Evolutionary conservation across 2,329 filamentous ascomycete genomes (phyloP).

Genomic region (Colletotrichum tropicale): DNA sequence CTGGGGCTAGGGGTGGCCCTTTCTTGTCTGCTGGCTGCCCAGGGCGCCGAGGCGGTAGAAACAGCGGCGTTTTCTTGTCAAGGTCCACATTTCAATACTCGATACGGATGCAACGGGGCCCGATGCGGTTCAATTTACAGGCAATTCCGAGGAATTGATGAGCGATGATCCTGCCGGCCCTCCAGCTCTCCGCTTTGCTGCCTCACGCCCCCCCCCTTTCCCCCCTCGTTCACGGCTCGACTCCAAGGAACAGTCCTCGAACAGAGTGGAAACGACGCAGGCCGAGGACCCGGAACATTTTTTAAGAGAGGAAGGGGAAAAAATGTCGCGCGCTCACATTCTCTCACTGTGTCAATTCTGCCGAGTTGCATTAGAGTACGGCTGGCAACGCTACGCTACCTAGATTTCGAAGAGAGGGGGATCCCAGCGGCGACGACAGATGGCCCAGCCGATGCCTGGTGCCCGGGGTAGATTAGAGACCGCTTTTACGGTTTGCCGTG

Average conservation of each 20-base stretch:
- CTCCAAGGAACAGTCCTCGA: neutral
- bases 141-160: neutral
- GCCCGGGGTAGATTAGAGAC: neutral
- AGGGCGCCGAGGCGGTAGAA: neutral
- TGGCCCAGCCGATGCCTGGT: neutral
- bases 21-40: neutral
- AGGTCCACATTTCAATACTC: neutral
- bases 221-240: neutral
- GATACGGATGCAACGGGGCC: neutral
- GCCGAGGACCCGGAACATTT: neutral
- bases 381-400: neutral
- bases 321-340: neutral
- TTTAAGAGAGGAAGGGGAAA: neutral
- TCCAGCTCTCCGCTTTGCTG: neutral
- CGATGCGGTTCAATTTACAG: neutral
- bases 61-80: neutral
- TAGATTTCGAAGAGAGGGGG: neutral
- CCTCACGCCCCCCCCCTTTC: neutral
- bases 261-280: neutral
- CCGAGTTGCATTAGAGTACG: neutral
- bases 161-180: neutral
- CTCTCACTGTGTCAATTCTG: neutral
- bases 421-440: neutral
- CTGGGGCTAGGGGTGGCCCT: neutral
- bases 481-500: neutral